Evolutionary conservation across 202 grass and related monocot species (phyloP).

Genomic region (Saccharum hybrid): DNA sequence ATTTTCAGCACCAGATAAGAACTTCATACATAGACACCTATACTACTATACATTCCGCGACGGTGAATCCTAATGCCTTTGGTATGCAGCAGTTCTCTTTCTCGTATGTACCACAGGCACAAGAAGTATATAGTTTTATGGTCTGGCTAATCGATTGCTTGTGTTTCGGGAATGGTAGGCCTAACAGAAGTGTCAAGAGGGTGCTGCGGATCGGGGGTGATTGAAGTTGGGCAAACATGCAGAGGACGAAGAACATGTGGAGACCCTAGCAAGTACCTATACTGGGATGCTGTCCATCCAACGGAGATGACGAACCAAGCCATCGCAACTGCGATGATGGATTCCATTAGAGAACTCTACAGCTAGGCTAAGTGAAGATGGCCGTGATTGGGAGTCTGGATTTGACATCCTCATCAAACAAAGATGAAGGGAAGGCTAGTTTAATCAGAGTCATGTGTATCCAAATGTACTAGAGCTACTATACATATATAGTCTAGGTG

Average conservation of each 20-base stretch:
- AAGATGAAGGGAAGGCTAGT: not conserved
- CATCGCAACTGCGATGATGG: conserved; percentile 44
- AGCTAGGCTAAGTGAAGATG: conserved; percentile 23
- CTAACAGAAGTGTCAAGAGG: conserved; percentile 56
- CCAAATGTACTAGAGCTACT: conserved; percentile 14
- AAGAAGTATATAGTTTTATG: not conserved
- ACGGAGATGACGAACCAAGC: conserved; percentile 66
- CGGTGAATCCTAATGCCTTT: conserved; percentile 48
- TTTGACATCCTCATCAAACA: not conserved
- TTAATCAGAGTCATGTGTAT: not conserved
- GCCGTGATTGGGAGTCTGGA: not conserved
- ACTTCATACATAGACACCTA: conserved; percentile 61
- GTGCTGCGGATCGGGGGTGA: conserved; percentile 66
- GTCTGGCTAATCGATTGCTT: not conserved
- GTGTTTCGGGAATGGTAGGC: conserved; percentile 40
- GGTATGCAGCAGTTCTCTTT: conserved; percentile 32
- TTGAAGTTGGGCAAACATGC: conserved; percentile 68
- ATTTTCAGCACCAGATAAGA: conserved; percentile 35
- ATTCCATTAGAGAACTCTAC: conserved; percentile 41
- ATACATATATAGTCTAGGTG: not conserved
- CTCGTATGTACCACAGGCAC: not conserved
- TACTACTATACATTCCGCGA: conserved; percentile 47
- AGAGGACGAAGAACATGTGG: conserved; percentile 57
- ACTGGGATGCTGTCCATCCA: conserved; percentile 80
- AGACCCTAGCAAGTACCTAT: conserved; percentile 66